Percentiles rank a stretch among this genome's conserved stretches.
Evolutionary conservation across 2,329 filamentous ascomycete species (phyloP).

Genomic region (Penicillium paneum): DNA sequence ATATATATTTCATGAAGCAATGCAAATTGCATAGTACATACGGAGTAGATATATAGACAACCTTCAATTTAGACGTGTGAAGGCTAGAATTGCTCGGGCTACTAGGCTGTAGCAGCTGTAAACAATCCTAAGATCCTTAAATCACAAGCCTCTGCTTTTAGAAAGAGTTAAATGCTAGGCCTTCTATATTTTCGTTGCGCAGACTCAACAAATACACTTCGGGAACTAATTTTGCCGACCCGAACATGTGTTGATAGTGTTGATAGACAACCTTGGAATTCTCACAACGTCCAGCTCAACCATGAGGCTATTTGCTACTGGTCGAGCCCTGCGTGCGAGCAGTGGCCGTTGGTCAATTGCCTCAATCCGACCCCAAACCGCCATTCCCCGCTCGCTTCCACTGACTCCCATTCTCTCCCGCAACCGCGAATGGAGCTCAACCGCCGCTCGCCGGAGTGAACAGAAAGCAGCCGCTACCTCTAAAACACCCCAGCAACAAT

Average conservation of each 20-base stretch:
- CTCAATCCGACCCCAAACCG: slow-evolving; percentile 20
- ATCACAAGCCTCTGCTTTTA: neutral
- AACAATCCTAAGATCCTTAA: neutral
- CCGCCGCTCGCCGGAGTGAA: slow-evolving; percentile 24
- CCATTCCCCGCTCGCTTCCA: slow-evolving; percentile 21
- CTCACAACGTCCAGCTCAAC: slow-evolving; percentile 1
- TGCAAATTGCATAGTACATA: neutral
- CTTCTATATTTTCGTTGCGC: neutral
- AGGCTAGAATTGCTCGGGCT: neutral
- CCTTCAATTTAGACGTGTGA: neutral
- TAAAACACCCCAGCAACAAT: slow-evolving; percentile 4
- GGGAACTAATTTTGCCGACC: slow-evolving; percentile 26
- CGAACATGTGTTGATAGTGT: slow-evolving; percentile 18
- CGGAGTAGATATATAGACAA: neutral
- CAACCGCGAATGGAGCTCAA: slow-evolving; percentile 33
- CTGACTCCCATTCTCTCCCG: slow-evolving; percentile 14
- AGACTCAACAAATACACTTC: slow-evolving; percentile 14
- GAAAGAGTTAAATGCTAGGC: neutral
- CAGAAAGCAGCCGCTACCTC: slow-evolving; percentile 10
- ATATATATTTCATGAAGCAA: neutral
- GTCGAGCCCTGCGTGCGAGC: slow-evolving; percentile 38
- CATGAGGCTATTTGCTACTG: slow-evolving; percentile 42
- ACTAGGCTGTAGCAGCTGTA: neutral
- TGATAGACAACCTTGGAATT: neutral
- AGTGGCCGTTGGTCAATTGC: slow-evolving; percentile 35